Percentiles rank a stretch among this genome's conserved stretches.
Evolutionary conservation across 805 yeast species (phyloP).

Genomic region (Candida boidinii): DNA sequence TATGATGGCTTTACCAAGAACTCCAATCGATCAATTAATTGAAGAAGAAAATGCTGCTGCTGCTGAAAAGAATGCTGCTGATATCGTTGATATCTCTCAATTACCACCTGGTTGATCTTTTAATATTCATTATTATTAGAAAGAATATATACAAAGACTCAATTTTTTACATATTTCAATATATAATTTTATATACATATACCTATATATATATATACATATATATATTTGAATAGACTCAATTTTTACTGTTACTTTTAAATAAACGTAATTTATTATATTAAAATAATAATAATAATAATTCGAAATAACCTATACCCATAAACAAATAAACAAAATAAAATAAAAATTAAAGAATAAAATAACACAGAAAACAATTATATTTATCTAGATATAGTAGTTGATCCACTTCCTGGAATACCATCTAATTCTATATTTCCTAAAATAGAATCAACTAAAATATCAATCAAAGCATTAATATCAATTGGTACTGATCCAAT

Average conservation of each 20-base stretch:
- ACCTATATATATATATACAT: neutral
- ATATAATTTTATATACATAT: neutral
- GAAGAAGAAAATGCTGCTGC: conserved; percentile 42
- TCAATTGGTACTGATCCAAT: conserved; percentile 29
- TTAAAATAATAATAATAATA: too few relatives aligned
- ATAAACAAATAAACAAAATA: conserved; percentile 1
- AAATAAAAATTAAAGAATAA: neutral
- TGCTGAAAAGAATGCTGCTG: conserved; percentile 46
- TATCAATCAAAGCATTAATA: conserved; percentile 31
- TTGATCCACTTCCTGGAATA: conserved; percentile 17
- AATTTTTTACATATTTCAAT: neutral
- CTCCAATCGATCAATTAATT: conserved; percentile 58
- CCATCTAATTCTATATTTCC: conserved; percentile 25
- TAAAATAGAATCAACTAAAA: conserved; percentile 18
- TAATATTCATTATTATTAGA: too few relatives aligned
- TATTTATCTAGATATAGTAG: conserved; percentile 14
- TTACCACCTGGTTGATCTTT: conserved; percentile 88
- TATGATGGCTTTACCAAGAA: conserved; percentile 97
- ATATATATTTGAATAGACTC: conserved; percentile 1
- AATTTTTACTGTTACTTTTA: too few relatives aligned
- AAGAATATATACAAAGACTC: neutral
- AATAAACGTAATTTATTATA: too few relatives aligned
- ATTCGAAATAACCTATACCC: too few relatives aligned
- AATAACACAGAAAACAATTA: neutral
- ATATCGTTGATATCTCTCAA: conserved; percentile 78